These are phyloP conservation scores for Vanderwaltozyma verrucispora DNA, from an alignment of 805 yeast genomes.

Conservation along the genomic window DNA sequence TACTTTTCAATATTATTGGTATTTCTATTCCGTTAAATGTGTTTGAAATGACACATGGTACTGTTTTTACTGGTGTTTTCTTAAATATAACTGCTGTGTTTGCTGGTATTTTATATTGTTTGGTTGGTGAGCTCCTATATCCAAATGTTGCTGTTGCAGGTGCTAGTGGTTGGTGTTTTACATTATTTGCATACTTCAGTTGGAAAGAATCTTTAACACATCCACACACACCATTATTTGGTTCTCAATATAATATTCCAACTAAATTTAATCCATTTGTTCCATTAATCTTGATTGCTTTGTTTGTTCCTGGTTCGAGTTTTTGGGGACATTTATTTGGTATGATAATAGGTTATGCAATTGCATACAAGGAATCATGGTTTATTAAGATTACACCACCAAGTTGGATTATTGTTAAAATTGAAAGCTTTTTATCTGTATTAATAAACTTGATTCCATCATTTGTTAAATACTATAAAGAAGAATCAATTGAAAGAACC, in stretches of 20 bases:
- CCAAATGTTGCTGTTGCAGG: constrained; percentile 52
- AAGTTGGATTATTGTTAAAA: constrained; percentile 47
- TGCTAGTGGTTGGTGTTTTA: constrained; percentile 63
- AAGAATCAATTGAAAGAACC: constrained; percentile 35
- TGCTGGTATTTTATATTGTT: constrained; percentile 54
- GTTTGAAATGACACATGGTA: constrained; percentile 69
- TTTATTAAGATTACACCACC: constrained; percentile 56
- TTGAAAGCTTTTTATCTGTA: constrained; percentile 44
- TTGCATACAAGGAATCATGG: constrained; percentile 41
- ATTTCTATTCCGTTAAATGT: constrained; percentile 49
- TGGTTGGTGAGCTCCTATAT: constrained; percentile 35
- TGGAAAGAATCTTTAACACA: constrained; percentile 33
- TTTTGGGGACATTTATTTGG: constrained; percentile 69
- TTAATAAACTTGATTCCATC: constrained; percentile 46
- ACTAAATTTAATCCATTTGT: constrained; percentile 52
- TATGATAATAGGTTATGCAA: constrained; percentile 48
- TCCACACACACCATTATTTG: constrained; percentile 35
- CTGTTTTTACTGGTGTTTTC: constrained; percentile 77
- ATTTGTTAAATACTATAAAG: constrained; percentile 44
- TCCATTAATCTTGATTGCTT: constrained; percentile 36
- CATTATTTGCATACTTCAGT: constrained; percentile 52
- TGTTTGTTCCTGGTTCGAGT: constrained; percentile 55
- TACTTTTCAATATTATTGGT: constrained; percentile 47
- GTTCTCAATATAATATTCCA: constrained; percentile 37
- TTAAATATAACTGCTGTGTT: constrained; percentile 60